Evolutionary conservation across 108 stramenopile species (phyloP).

Genomic region (Pseudonitzschia multiseries): DNA sequence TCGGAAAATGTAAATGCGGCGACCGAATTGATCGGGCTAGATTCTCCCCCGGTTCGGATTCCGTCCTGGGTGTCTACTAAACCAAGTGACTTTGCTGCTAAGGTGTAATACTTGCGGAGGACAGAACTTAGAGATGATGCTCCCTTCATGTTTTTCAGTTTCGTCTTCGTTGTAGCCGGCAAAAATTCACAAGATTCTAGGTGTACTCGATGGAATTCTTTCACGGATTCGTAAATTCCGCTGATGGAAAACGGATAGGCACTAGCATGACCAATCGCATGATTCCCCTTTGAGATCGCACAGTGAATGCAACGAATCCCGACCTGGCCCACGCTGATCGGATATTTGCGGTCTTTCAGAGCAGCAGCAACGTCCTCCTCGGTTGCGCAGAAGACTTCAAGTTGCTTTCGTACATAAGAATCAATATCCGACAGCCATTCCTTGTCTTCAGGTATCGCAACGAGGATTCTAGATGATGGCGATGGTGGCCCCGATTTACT

Average conservation of each 20-base stretch:
- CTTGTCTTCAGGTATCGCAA: slow-evolving; percentile 83
- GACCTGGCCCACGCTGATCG: slow-evolving; percentile 70
- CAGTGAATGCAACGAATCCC: slow-evolving; percentile 86
- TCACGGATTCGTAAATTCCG: slow-evolving; percentile 81
- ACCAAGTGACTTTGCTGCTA: slow-evolving; percentile 76
- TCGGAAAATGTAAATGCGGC: slow-evolving; percentile 46
- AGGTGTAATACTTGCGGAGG: slow-evolving; percentile 75
- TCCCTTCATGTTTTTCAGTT: slow-evolving; percentile 52
- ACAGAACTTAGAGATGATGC: slow-evolving; percentile 76
- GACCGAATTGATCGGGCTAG: slow-evolving; percentile 35
- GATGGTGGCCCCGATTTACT: slow-evolving; percentile 30
- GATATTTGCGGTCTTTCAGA: slow-evolving; percentile 62
- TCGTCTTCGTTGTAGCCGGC: slow-evolving; percentile 44
- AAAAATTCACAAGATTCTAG: slow-evolving; percentile 68
- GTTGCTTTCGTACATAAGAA: slow-evolving; percentile 71
- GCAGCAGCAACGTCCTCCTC: slow-evolving; percentile 61
- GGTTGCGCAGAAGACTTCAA: slow-evolving; percentile 80
- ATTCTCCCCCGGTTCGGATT: slow-evolving; percentile 64
- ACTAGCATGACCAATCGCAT: slow-evolving; percentile 50
- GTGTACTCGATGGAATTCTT: slow-evolving; percentile 81
- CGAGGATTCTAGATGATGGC: slow-evolving; percentile 61
- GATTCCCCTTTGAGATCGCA: slow-evolving; percentile 39
- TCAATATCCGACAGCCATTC: slow-evolving; percentile 85
- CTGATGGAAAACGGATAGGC: slow-evolving; percentile 76
- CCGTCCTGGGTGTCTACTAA: slow-evolving; percentile 70